Evolutionary conservation across 1,284 basidiomycete genomes (phyloP), one percentile per base, ranked within the genome.

Genomic region (Malassezia psittaci): DNA sequence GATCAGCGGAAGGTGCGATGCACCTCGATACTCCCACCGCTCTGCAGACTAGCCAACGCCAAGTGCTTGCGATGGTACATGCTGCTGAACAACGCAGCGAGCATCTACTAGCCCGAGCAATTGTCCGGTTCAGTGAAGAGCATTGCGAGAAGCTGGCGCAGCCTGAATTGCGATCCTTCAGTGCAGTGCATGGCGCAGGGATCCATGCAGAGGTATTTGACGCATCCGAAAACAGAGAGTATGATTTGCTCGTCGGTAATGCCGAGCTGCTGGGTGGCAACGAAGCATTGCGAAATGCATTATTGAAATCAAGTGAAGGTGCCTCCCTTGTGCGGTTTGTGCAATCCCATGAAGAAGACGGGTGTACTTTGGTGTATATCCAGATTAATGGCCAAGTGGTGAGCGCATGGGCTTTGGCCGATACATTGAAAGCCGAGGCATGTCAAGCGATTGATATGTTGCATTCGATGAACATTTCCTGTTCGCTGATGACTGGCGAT

Each of bases 101-200:
- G 74, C 94, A 99, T 73, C 93, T 94, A 0, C 82, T 99, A 11
- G 94, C 90, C 3, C 85, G 88, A 68, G 91, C 94, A 5, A 83
- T 96, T 42, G 86, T 90, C 0, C 76, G 81, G 0, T 86, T 89
- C 75, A 87, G 39, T 16, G 16, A 59, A 83, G 86, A 32, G 1
- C 8, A 29, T n/a, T 16, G 16, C 24, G 18, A 18, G 5, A 40
- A 6, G 45, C 35, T 33, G 32, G 51, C 7, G 41, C 29, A 16
- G 38, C 15, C 10, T 35, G 19, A 19, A 4, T 65, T 75, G 15
- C 80, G 15, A 12, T 73, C 77, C 3, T 98, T 98, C 70, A 86
- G 91, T 74, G 87, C 86, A 60, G 78, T 87, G 19, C 87, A 91
- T 0, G 94, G 94, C 12, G 83, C 86, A 57, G 94, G 94, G 51